These are phyloP conservation scores for Heterobasidion occidentale DNA, from an alignment of 1,284 basidiomycete species.

Conservation along the genomic window DNA sequence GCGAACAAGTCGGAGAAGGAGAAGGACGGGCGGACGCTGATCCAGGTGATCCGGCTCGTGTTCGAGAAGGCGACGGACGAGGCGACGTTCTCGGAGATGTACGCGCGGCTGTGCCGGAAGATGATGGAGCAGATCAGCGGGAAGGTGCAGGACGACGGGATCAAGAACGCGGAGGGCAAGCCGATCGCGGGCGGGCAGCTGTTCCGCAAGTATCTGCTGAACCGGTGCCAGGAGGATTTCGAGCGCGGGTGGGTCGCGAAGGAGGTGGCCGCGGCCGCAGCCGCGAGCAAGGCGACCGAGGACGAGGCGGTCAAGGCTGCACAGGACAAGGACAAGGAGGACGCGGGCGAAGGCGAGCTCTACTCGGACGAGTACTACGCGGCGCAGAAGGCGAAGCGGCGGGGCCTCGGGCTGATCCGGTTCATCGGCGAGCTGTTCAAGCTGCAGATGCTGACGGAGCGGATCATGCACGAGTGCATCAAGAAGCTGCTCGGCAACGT, in stretches of 20 bases:
- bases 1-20: conserved; percentile 92
- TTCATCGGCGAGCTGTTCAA: conserved; percentile 99
- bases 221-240: conserved; percentile 92
- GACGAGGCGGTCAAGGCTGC: conserved; percentile 46
- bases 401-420: conserved; percentile 93
- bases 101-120: conserved; percentile 89
- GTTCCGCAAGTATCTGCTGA: conserved; percentile 93
- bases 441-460: conserved; percentile 43
- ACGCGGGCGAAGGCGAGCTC: conserved; percentile 53
- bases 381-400: conserved; percentile 94
- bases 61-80: conserved; percentile 98
- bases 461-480: conserved; percentile 87
- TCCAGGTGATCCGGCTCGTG: conserved; percentile 92
- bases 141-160: conserved; percentile 82
- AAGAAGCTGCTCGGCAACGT: conserved; percentile 91
- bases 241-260: conserved; percentile 83
- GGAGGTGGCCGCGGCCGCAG: conserved; percentile 39
- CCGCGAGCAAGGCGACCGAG: conserved; percentile 28
- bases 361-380: conserved; percentile 97
- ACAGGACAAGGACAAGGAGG: conserved; percentile 36
- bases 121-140: conserved; percentile 87
- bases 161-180: conserved; percentile 72
- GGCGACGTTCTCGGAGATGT: conserved; percentile 94
- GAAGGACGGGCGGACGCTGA: conserved; percentile 89
- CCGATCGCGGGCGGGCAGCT: conserved; percentile 84